Base-by-base conservation (phyloP, 192 early-diverging fungal genomes). In the Linnemannia hyalina region DNA sequence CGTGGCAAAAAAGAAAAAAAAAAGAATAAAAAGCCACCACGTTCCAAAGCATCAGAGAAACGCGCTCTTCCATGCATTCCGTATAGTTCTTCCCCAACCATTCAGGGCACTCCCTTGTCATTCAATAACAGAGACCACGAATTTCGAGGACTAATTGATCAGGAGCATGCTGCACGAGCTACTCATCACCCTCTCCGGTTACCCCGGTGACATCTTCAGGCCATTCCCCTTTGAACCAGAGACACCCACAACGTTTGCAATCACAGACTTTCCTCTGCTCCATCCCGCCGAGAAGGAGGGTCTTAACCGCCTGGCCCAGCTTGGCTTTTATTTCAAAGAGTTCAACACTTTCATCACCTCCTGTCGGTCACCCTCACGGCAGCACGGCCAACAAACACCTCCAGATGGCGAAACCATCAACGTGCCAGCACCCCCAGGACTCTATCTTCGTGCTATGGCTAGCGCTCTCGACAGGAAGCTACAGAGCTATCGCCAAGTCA, bases 91-190 rank as follows among this genome's bases (percentile, higher is more conserved):
- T 68, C 1, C 18, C 18, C 55, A 3, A 18, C 4, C 41, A 36
- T 29, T 16, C 46, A 57, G 68, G 68, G 40, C 36, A 41, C 65
- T 26, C 65, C 4, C 36, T 22, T 15, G n/a, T 60, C 57, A 65
- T 65, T 65, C 60, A 32, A 65, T 29, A 32, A 15, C 11, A 23
- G 26, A 65, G 29, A 32, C 55, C 22, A 26, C 23, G 55, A 22
- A 57, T 23, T 10, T 65, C 29, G 26, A 65, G 29, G 29, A 65
- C 23, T 0, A 10, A 6, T 29, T 65, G 60, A 32, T 29, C 42
- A 71, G 41, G 47, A 73, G 29, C 40, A 95, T 95, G 94, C 88
- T 95, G n/a, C 95, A 95, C 84, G 95, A 95, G 87, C 81, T 95
- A 63, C 91, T 95, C 44, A 81, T 94, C 73, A 89, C 90, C 23